These are phyloP conservation scores for Stenogyne calaminthoides DNA, from an alignment of 305 asterid species.

Conservation along the genomic window DNA sequence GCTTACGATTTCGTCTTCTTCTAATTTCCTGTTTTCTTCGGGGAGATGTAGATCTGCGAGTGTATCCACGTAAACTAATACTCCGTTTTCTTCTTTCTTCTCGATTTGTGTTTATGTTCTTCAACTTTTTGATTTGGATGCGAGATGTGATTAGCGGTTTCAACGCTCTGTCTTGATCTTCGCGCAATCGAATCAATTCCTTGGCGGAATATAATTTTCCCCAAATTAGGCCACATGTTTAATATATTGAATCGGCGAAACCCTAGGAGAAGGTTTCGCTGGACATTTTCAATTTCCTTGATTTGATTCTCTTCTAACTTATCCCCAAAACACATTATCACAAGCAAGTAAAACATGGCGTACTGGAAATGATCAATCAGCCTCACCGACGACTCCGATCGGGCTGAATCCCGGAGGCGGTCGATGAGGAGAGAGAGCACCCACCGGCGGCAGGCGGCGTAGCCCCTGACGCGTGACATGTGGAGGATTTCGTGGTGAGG, in stretches of 20 bases:
- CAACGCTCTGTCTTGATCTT: slow-evolving; percentile 43
- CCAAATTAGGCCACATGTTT: slow-evolving; percentile 54
- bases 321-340: slow-evolving; percentile 77
- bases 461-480: slow-evolving; percentile 57
- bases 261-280: slow-evolving; percentile 38
- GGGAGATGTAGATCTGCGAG: slow-evolving; percentile 42
- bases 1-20: slow-evolving; percentile 44
- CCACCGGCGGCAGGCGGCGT: slow-evolving; percentile 57
- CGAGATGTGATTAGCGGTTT: slow-evolving; percentile 62
- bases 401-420: slow-evolving; percentile 31
- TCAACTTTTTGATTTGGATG: slow-evolving; percentile 33
- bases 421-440: slow-evolving; percentile 51
- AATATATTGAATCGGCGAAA: slow-evolving; percentile 43
- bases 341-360: slow-evolving; percentile 71
- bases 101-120: not conserved
- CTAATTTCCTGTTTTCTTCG: slow-evolving; percentile 41
- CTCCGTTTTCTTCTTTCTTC: not conserved
- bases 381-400: slow-evolving; percentile 29
- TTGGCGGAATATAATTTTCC: slow-evolving; percentile 49
- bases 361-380: slow-evolving; percentile 66
- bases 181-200: slow-evolving; percentile 42
- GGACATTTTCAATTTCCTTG: slow-evolving; percentile 49
- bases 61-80: slow-evolving; percentile 48
- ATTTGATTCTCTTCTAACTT: slow-evolving; percentile 55
- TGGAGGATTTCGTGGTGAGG: slow-evolving; percentile 70